Evolutionary conservation across 768 basidiomycete species (phyloP), one percentile per base, ranked within the genome.

Genomic region (Hortiboletus flavorubellus): DNA sequence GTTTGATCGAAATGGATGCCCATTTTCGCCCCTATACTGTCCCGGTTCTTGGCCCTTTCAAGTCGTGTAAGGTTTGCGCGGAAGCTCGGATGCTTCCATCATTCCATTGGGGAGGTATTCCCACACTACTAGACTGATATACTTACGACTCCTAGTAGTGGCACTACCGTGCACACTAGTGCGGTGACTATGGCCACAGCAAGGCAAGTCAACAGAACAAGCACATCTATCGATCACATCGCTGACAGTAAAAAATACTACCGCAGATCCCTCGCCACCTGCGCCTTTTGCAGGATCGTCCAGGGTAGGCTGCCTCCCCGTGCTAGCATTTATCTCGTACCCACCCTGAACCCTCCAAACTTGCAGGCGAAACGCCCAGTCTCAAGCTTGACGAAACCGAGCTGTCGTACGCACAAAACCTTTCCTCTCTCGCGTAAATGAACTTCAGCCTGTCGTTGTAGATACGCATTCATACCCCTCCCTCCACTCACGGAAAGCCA

Each of bases 211-310:
- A 12, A 8, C 12, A 11, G 14, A 41, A 40, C 31, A 5, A 11
- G n/a, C n/a, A 4, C 1, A 39, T 21, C 21, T 2, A 10, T 31
- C 30, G 23, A 40, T 7, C 31, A 2, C 16, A 15, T 34, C n/a
- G 14, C 42, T 54, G 39, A 56, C 15, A 11, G 26, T 30, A 21
- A 11, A 14, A 12, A n/a, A 21, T 21, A 21, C 21, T 16, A 41
- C 35, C 3, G 1, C 53, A 85, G 86, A 64, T 75, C 75, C 50
- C 76, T 84, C 50, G 76, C 83, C 14, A 72, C 71, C 23, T 96
- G 94, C 72, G 70, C 92, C 63, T 97, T 97, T 75, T 98, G 95
- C 81, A 95, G 87, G 75, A 95, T 98, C 68, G 79, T 93, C 75
- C 89, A 89, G 72, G 90, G 93, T 86, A 50, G 34, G 70, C 56